These are phyloP conservation scores for Starmerella gropengiesseri DNA, from an alignment of 805 yeast species.

Conservation along the genomic window DNA sequence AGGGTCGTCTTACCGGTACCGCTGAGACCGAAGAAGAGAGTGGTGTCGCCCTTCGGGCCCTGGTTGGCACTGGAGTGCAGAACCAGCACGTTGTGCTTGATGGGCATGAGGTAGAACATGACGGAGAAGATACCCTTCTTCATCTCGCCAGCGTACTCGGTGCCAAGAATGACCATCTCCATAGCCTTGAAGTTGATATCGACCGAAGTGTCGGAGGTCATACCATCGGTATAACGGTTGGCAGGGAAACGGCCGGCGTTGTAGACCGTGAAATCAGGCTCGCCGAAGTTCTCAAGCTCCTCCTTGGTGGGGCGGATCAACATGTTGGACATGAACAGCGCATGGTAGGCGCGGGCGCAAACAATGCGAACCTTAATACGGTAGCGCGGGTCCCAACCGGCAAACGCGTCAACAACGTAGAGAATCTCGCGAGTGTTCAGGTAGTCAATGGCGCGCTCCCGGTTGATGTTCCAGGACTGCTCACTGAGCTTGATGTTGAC, in stretches of 20 bases:
- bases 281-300: constrained; percentile 82
- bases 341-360: constrained; percentile 98
- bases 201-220: constrained; percentile 92
- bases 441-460: constrained; percentile 94
- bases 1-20: constrained; percentile 98
- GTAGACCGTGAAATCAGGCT: constrained; percentile 96
- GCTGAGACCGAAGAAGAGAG: constrained; percentile 89
- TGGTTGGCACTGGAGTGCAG: constrained; percentile 93
- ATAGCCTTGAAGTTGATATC: constrained; percentile 92
- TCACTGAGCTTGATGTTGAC: constrained; percentile 91
- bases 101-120: constrained; percentile 97
- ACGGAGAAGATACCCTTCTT: constrained; percentile 98
- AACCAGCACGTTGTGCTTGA: constrained; percentile 80
- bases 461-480: constrained; percentile 87
- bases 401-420: constrained; percentile 90
- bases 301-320: constrained; percentile 86
- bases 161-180: constrained; percentile 98
- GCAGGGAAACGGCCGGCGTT: constrained; percentile 99
- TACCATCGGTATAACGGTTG: constrained; percentile 87
- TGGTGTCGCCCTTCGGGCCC: constrained; percentile 77
- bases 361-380: constrained; percentile 90
- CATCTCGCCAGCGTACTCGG: constrained; percentile 99
- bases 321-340: constrained; percentile 96
- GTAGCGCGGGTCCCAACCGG: constrained; percentile 99
- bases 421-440: constrained; percentile 89